Evolutionary conservation across 2,329 filamentous ascomycete genomes (phyloP).

Genomic region (Colletotrichum incanum): DNA sequence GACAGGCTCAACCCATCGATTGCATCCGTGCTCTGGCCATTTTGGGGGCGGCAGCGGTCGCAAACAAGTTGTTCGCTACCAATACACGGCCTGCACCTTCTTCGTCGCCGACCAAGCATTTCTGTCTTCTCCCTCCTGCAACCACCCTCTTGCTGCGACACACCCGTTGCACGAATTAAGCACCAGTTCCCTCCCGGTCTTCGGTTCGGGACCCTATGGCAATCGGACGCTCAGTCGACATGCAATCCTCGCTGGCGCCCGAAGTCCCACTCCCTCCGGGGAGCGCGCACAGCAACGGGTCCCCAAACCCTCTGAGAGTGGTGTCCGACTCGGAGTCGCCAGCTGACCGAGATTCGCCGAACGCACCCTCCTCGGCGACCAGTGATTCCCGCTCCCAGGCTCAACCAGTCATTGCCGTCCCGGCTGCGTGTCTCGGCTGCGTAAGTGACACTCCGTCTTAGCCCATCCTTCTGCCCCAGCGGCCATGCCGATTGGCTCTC

Average conservation of each 20-base stretch:
- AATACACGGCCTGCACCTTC: constrained; percentile 17
- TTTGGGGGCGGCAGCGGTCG: not conserved
- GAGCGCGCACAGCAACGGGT: constrained; percentile 39
- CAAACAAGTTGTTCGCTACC: constrained; percentile 7
- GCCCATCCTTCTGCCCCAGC: not conserved
- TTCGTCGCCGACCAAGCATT: not conserved
- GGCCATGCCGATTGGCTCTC: constrained; percentile 1
- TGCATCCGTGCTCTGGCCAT: constrained; percentile 11
- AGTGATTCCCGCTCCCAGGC: constrained; percentile 44
- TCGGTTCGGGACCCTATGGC: not conserved
- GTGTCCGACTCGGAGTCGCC: constrained; percentile 44
- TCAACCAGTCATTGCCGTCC: constrained; percentile 56
- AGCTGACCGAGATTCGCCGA: constrained; percentile 32
- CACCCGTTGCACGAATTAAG: not conserved
- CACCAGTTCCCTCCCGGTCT: not conserved
- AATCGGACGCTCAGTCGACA: constrained; percentile 12
- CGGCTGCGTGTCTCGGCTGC: constrained; percentile 70
- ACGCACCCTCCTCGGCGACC: constrained; percentile 45
- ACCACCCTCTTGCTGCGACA: constrained; percentile 2
- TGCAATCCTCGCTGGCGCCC: constrained; percentile 36
- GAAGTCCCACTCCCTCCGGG: constrained; percentile 32
- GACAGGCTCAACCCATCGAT: constrained; percentile 25
- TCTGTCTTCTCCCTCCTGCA: constrained; percentile 9
- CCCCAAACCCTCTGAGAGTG: constrained; percentile 28
- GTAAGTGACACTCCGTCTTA: constrained; percentile 56